A percentile compares a stretch with the other conserved stretches of the same genome.
Conservation (phyloP, 1,139 yeast species). For the Candida dubliniensis region DNA sequence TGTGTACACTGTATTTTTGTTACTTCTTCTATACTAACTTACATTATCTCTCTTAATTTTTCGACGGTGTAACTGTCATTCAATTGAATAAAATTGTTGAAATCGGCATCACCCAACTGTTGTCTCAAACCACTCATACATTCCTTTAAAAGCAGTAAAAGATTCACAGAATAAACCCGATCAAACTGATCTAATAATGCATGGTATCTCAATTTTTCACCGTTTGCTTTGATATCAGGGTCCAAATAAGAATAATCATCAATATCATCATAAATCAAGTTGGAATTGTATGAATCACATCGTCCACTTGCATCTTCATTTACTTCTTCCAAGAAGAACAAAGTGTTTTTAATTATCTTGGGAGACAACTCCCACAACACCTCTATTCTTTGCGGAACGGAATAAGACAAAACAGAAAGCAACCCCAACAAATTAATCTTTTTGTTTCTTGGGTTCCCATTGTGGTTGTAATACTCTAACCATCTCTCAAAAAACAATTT, state of each 20-base stretch:
- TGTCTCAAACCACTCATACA: conserved; percentile 22
- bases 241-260: conserved; percentile 50
- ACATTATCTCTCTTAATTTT: conserved; percentile 18
- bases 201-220: conserved; percentile 59
- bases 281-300: conserved; percentile 61
- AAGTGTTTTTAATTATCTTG: conserved; percentile 52
- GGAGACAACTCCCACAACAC: conserved; percentile 18
- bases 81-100: conserved; percentile 25
- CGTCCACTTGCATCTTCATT: conserved; percentile 61
- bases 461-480: conserved; percentile 42
- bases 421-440: conserved; percentile 65
- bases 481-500: conserved; percentile 30
- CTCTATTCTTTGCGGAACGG: conserved; percentile 23
- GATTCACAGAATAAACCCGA: conserved; percentile 57
- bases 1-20: too few relatives aligned
- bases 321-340: conserved; percentile 70
- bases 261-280: conserved; percentile 53
- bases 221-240: conserved; percentile 49
- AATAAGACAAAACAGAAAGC: conserved; percentile 38
- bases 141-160: conserved; percentile 28
- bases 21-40: too few relatives aligned
- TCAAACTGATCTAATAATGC: conserved; percentile 48
- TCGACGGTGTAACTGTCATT: conserved; percentile 39
- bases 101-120: conserved; percentile 23
- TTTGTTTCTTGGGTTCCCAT: conserved; percentile 68